Base-by-base conservation (phyloP, 164 flowering plant genomes). In the Malania oleifera region DNA sequence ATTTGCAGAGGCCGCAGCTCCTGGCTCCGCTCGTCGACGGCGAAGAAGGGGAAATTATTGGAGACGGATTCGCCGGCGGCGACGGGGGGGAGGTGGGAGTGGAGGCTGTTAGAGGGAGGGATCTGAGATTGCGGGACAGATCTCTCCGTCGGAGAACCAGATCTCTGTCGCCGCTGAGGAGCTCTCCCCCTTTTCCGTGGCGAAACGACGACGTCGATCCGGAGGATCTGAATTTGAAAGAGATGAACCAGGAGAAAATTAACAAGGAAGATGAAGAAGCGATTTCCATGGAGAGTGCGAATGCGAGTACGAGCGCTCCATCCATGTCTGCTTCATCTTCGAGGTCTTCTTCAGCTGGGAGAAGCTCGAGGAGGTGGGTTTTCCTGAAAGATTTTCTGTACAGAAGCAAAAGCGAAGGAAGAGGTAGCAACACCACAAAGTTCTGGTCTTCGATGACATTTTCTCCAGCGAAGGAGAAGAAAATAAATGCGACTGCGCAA, bases 391-490 rank as follows among this genome's bases (percentile, higher is more conserved):
- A 83, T 59, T 79, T 83, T 52, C 71, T 83, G 15, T 69, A 73
- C 48, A 71, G 85, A 49, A 81, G 84, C 66, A 83, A 83, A 53
- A 83, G 89, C 45, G 89, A 83, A 68, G 89, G 88, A 0, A 75
- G 82, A 23, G 74, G 73, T 60, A 72, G 65, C 48, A 61, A 65
- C 55, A 78, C 13, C 14, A 46, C 25, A 3, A 20, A 77, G 62
- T 77, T 83, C 62, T 80, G 85, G 88, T 58, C 78, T 0, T 69
- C 70, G 5, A 65, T 78, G 1, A 70, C 83, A 0, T 76, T 73
- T 26, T 67, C 80, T 0, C 79, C 80, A 1, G 59, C 55, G 1
- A 77, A 77, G 41, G 73, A 70, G 15, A 67, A 72, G 62, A 73
- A 59, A 26, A n/a, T n/a, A n/a, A n/a, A n/a, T n/a, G n/a, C n/a